A percentile compares a stretch with the other conserved stretches of the same genome.
These are phyloP conservation scores for Talaromyces stipitatus DNA, from an alignment of 495 filamentous ascomycete species.

Conservation along the genomic window DNA sequence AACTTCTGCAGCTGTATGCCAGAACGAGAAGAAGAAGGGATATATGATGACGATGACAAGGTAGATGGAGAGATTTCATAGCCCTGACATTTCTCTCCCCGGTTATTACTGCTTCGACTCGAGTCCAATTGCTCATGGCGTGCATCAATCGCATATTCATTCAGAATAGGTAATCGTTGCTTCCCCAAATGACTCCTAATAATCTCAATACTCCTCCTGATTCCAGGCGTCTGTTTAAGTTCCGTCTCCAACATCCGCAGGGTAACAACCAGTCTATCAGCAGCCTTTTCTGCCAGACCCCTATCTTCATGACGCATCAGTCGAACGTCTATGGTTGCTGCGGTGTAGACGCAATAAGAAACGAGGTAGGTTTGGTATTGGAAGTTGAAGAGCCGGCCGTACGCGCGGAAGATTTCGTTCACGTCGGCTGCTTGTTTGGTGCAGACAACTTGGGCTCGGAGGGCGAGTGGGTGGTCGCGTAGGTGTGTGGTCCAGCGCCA, in stretches of 20 bases:
- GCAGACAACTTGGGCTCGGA: slow-evolving; percentile 9
- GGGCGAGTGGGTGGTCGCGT: slow-evolving; percentile 5
- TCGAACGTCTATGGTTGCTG: slow-evolving; percentile 10
- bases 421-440: slow-evolving; percentile 7
- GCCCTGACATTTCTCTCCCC: background rate
- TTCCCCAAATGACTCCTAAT: slow-evolving; percentile 6
- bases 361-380: slow-evolving; percentile 10
- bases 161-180: background rate
- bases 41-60: background rate
- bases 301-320: slow-evolving; percentile 7
- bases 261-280: slow-evolving; percentile 5
- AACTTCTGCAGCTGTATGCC: background rate
- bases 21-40: no score
- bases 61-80: background rate
- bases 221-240: slow-evolving; percentile 8
- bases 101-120: background rate
- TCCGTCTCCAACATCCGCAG: slow-evolving; percentile 11
- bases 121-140: no score
- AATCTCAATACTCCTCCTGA: slow-evolving; percentile 10
- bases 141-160: background rate
- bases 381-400: slow-evolving; percentile 10
- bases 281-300: slow-evolving; percentile 1
- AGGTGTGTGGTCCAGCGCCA: slow-evolving; percentile 4
- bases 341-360: slow-evolving; percentile 12
- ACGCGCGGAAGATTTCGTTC: slow-evolving; percentile 7